Conservation (phyloP, 2,329 filamentous ascomycete species). For the Colletotrichum musicola region DNA sequence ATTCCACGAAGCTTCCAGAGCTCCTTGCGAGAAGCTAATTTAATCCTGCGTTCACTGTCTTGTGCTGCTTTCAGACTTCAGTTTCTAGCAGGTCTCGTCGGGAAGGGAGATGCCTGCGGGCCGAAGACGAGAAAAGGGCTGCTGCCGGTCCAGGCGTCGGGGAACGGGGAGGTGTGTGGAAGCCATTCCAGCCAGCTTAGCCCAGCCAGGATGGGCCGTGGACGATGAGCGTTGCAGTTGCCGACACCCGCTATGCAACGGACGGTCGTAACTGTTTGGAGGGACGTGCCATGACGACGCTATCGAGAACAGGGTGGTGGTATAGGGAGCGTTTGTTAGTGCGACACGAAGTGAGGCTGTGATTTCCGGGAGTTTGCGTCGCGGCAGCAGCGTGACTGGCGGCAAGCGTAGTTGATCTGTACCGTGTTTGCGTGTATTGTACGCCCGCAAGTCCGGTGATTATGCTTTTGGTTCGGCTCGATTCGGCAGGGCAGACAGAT, state of each 20-base stretch:
- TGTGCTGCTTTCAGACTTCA: not conserved
- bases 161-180: not conserved
- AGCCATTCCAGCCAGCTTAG: conserved; percentile 8
- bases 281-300: conserved; percentile 16
- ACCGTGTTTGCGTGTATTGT: not conserved
- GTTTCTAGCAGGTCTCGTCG: conserved; percentile 19
- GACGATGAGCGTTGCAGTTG: conserved; percentile 22
- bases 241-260: conserved; percentile 30
- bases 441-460: no score
- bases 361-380: conserved; percentile 4
- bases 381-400: conserved; percentile 9
- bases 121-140: not conserved
- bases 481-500: no score
- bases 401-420: conserved; percentile 7
- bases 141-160: not conserved
- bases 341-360: conserved; percentile 9
- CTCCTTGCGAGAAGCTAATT: conserved; percentile 22
- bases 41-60: not conserved
- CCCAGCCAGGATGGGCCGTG: conserved; percentile 25
- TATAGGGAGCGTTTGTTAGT: conserved; percentile 16
- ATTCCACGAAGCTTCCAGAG: conserved; percentile 26
- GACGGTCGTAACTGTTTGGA: not conserved
- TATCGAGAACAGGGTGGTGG: not conserved
- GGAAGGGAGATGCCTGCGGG: conserved; percentile 24
- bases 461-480: no score